Percentiles rank a stretch among this genome's conserved stretches.
These are phyloP conservation scores for Lodderomyces oxycetoniae DNA, from an alignment of 1,139 yeast species.

Conservation along the genomic window DNA sequence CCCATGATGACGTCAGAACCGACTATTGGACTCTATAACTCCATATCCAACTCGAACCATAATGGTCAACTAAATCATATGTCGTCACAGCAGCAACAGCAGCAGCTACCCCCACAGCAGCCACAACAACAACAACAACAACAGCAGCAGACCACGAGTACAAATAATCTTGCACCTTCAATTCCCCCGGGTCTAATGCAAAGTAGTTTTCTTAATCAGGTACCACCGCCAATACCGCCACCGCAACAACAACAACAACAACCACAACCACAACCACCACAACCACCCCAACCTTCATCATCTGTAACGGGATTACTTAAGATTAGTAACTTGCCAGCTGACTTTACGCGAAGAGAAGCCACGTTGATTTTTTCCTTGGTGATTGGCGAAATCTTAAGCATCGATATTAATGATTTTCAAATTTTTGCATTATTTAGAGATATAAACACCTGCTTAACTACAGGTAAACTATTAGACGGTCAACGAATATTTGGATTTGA, in stretches of 20 bases:
- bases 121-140: conserved; percentile 2
- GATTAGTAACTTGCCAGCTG: conserved; percentile 51
- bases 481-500: conserved; percentile 61
- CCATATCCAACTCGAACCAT: background rate
- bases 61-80: conserved; percentile 11
- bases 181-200: conserved; percentile 1
- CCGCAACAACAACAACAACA: conserved; percentile 6
- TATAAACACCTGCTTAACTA: conserved; percentile 61
- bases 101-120: conserved; percentile 2
- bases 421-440: conserved; percentile 65
- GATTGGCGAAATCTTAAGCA: conserved; percentile 55
- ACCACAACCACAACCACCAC: conserved; percentile 7
- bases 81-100: conserved; percentile 1
- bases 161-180: conserved; percentile 2
- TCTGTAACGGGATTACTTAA: conserved; percentile 10
- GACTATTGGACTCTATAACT: background rate
- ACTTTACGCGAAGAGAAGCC: conserved; percentile 72
- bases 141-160: background rate
- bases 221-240: conserved; percentile 9
- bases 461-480: conserved; percentile 64
- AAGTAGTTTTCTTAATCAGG: conserved; percentile 5
- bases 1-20: conserved; percentile 1
- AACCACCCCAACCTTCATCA: conserved; percentile 5
- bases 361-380: conserved; percentile 76
- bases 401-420: conserved; percentile 51